Evolutionary conservation across 805 yeast species (phyloP).

Genomic region (Cyberlindnera euphorbiiphila): DNA sequence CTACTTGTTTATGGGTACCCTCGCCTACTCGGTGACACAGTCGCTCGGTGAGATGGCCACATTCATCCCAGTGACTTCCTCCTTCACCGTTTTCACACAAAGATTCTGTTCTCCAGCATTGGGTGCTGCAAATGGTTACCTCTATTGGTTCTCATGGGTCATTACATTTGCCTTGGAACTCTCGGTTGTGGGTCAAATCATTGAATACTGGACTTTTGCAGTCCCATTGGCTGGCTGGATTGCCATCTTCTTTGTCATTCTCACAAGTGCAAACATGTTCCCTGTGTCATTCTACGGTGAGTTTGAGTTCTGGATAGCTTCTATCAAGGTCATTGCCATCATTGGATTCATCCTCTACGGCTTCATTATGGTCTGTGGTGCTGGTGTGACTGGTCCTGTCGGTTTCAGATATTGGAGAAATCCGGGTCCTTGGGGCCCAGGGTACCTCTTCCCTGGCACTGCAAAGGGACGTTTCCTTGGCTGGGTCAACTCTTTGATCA

Average conservation of each 20-base stretch:
- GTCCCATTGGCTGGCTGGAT: constrained; percentile 77
- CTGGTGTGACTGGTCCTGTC: constrained; percentile 62
- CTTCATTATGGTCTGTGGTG: constrained; percentile 72
- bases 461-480: constrained; percentile 62
- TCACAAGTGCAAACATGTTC: constrained; percentile 52
- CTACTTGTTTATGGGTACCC: constrained; percentile 59
- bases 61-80: constrained; percentile 61
- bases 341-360: constrained; percentile 68
- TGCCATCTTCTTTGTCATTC: constrained; percentile 54
- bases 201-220: constrained; percentile 59
- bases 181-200: constrained; percentile 65
- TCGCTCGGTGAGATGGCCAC: constrained; percentile 82
- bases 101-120: constrained; percentile 66
- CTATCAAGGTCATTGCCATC: constrained; percentile 62
- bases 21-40: constrained; percentile 66
- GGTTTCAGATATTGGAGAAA: constrained; percentile 81
- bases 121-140: constrained; percentile 70
- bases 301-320: constrained; percentile 71
- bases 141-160: constrained; percentile 78
- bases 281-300: constrained; percentile 74
- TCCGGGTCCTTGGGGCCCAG: constrained; percentile 75
- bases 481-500: constrained; percentile 64
- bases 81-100: constrained; percentile 67
- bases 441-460: constrained; percentile 44
- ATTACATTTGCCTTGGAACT: constrained; percentile 72